Evolutionary conservation across 768 basidiomycete species (phyloP), one percentile per base, ranked within the genome.

Genomic region (Kwoniella pini): DNA sequence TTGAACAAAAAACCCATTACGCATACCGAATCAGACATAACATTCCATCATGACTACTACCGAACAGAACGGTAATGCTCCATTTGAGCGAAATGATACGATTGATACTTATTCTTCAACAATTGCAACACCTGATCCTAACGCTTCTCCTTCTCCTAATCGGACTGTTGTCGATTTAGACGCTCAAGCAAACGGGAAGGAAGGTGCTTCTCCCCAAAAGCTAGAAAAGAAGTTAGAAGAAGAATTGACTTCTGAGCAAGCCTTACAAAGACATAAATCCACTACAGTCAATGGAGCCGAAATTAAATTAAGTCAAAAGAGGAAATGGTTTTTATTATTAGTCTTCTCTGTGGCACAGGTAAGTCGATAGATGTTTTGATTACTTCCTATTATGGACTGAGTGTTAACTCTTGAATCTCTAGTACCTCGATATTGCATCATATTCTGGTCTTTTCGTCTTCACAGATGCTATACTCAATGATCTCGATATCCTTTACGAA

Each of bases 401-500:
- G 53, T 9, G n/a, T 30, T 39, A 39, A 24, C 19, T n/a, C 21
- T 15, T 42, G 9, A 19, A 11, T 42, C 19, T 42, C 33, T 33
- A 68, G 64, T 71, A 62, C 42, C 64, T 68, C 33, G 62, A 67
- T 43, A 55, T 69, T 24, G 30, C 57, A n/a, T 57, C 49, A 4
- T 31, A 49, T 11, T 49, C 59, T 5, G 62, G 56, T 33, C 38
- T 71, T 10, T 63, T 71, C 49, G 60, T 76, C 40, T 70, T 72
- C 36, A 62, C 64, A 39, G 63, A 63, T 30, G 49, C 61, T 21
- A 70, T 73, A 38, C 53, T 69, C 4, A 53, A 17, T 1, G 69
- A 73, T 51, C 55, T 73, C 7, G 63, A 65, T 17, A 62, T 76
- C 26, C n/a, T 50, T 5, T 65, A 63, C 33, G 57, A 65, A 50